Percentiles rank a stretch among this genome's conserved stretches.
Evolutionary conservation across 2,329 filamentous ascomycete genomes (phyloP).

Genomic region (Colletotrichum sp.): DNA sequence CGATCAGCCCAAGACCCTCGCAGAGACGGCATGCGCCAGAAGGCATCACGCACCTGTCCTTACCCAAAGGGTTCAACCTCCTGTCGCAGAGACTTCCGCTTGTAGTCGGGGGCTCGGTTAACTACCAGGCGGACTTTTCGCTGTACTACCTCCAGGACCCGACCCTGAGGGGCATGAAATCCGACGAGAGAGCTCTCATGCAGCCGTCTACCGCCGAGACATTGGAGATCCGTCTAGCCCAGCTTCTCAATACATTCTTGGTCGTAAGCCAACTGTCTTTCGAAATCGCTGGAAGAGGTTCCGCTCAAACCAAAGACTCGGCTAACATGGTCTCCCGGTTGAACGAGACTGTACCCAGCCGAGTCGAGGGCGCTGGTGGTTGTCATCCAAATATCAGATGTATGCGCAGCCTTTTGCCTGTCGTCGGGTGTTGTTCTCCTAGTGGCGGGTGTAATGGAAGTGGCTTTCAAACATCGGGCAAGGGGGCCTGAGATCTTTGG

Average conservation of each 20-base stretch:
- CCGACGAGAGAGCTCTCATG: background rate
- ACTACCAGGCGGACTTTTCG: background rate
- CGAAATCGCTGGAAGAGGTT: background rate
- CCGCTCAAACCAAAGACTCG: background rate
- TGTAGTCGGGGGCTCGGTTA: constrained; percentile 33
- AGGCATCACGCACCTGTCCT: background rate
- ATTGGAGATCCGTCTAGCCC: background rate
- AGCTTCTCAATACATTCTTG: background rate
- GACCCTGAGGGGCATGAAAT: background rate
- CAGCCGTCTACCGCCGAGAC: background rate
- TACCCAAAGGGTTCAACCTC: background rate
- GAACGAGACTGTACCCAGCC: background rate
- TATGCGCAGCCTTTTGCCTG: background rate
- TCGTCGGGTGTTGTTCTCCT: background rate
- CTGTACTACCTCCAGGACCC: background rate
- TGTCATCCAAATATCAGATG: background rate
- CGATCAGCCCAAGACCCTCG: background rate
- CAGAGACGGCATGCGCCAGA: background rate
- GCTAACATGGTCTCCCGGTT: background rate
- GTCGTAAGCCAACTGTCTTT: background rate
- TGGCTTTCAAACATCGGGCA: background rate
- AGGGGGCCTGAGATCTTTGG: background rate
- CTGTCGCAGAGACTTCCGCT: background rate
- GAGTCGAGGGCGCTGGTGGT: background rate
- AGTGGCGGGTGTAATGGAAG: background rate